Percentiles rank a stretch among this genome's conserved stretches.
Conservation (phyloP, 2,329 filamentous ascomycete genomes). For the Alternaria metachromatica region DNA sequence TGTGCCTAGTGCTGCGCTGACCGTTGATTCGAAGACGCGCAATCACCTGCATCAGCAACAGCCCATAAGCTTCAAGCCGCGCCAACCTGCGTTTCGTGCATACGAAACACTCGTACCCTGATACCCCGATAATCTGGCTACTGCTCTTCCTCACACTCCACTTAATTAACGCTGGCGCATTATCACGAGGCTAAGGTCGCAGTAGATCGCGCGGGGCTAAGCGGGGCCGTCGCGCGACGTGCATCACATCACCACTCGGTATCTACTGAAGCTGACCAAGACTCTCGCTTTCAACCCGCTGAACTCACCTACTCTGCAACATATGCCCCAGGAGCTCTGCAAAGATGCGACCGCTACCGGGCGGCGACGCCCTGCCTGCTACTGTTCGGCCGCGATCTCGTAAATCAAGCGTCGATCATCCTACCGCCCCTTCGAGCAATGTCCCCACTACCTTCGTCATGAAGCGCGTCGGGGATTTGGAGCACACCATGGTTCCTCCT, state of each 20-base stretch:
- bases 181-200: conserved; percentile 16
- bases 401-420: conserved; percentile 48
- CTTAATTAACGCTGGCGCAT: conserved; percentile 10
- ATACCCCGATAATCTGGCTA: not conserved
- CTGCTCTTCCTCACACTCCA: not conserved
- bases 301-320: not conserved
- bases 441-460: conserved; percentile 67
- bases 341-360: conserved; percentile 44
- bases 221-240: conserved; percentile 19
- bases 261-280: conserved; percentile 9
- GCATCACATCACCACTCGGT: conserved; percentile 16
- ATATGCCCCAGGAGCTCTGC: conserved; percentile 9
- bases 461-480: conserved; percentile 59
- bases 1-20: not conserved
- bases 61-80: conserved; percentile 12
- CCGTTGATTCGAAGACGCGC: conserved; percentile 14
- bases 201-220: conserved; percentile 24
- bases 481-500: conserved; percentile 46
- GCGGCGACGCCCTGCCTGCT: conserved; percentile 44
- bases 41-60: conserved; percentile 16
- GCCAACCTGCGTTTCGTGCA: conserved; percentile 7
- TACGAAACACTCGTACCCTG: conserved; percentile 5
- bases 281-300: conserved; percentile 1
- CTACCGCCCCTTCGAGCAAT: conserved; percentile 35
- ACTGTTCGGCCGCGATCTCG: conserved; percentile 43